Evolutionary conservation across 2,329 filamentous ascomycete species (phyloP).

Genomic region (Sclerotinia sclerotiorum): DNA sequence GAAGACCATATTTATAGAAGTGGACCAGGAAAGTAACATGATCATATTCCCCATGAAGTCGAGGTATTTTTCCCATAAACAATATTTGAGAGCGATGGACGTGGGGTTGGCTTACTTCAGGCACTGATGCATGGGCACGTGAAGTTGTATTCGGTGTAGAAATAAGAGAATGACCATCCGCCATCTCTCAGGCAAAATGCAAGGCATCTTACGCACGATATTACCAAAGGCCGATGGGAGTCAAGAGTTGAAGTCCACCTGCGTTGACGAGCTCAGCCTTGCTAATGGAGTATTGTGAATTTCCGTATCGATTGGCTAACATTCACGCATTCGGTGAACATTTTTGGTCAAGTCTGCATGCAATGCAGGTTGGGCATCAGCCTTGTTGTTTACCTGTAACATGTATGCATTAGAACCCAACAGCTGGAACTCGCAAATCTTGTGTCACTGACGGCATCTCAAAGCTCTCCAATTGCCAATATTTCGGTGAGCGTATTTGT

Average conservation of each 20-base stretch:
- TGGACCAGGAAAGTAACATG: background rate
- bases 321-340: conserved; percentile 21
- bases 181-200: background rate
- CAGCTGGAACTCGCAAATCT: background rate
- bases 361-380: conserved; percentile 3
- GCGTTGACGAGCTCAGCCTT: conserved; percentile 23
- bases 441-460: background rate
- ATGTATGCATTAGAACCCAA: conserved; percentile 8
- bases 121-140: background rate
- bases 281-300: conserved; percentile 9
- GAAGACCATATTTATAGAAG: background rate
- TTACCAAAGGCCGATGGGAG: background rate
- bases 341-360: background rate
- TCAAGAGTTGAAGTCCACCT: background rate
- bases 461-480: background rate
- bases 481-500: conserved; percentile 10
- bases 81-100: background rate
- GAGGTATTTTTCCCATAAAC: background rate
- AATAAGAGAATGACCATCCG: background rate
- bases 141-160: background rate
- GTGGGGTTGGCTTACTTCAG: background rate
- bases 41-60: background rate
- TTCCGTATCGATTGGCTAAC: conserved; percentile 6
- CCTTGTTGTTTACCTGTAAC: conserved; percentile 2
- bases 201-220: background rate